Base-by-base conservation (phyloP, 2,329 filamentous ascomycete species). In the Phialocephala subalpina region DNA sequence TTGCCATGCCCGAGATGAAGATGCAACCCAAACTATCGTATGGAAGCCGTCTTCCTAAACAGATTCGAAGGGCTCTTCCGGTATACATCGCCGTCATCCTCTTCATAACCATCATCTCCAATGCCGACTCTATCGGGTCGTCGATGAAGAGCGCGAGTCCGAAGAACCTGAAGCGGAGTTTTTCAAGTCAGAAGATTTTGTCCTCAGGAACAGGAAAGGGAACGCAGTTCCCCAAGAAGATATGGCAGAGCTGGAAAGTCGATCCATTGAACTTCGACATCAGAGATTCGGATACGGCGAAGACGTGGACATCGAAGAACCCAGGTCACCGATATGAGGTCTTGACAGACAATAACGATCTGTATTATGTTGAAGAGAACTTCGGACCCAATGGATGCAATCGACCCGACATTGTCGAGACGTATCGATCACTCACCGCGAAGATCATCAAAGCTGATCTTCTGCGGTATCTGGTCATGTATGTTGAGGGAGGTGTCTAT, bases 171-270 rank as follows among this genome's bases (percentile, higher is more conserved):
- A 53, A 49, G 57, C 63, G 62, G 56, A 45, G 63, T 59, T 25
- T 49, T 35, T 49, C 27, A 66, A 64, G 40, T 53, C 67, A 45
- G 18, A 47, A 42, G 22, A 20, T 47, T 47, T 33, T 60, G 3
- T 20, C 53, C 0, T n/a, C 62, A 29, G 47, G 60, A n/a, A 22
- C 62, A 52, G 65, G 62, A 58, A 58, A 56, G n/a, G 49, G 49
- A 4, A 53, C 38, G 29, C 27, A 67, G 22, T 92, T 88, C 72
- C 90, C 84, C 6, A 83, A 83, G 63, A 93, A 92, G 78, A 90
- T 93, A 70, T 93, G 90, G 90, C 90, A 93, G 77, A 90, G 87
- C 0, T 93, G 90, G 90, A 93, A 92, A 76, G 85, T 90, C 33
- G 85, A 90, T 67, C 87, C 90, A 1, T 80, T 92, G 38, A 81